A percentile compares a stretch with the other conserved stretches of the same genome.
Evolutionary conservation across 2,329 filamentous ascomycete genomes (phyloP).

Genomic region (Cadophora luteo-olivacea): DNA sequence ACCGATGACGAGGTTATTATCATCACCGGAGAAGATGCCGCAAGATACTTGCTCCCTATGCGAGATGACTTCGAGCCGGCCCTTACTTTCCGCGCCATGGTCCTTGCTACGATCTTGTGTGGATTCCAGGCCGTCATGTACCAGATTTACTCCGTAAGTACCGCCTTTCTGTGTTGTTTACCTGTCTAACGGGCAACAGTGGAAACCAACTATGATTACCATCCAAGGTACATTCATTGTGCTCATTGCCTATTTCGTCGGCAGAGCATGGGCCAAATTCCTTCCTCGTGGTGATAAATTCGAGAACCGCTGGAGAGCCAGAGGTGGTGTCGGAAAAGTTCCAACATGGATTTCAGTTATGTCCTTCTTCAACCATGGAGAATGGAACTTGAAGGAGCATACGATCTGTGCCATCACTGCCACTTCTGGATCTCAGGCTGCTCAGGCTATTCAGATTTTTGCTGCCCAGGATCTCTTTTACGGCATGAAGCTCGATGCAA

Average conservation of each 20-base stretch:
- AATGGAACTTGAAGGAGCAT: constrained; percentile 63
- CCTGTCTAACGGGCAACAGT: constrained; percentile 45
- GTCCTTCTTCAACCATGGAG: constrained; percentile 57
- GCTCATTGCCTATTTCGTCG: constrained; percentile 61
- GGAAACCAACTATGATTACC: constrained; percentile 56
- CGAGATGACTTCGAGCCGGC: constrained; percentile 59
- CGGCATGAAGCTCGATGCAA: constrained; percentile 47
- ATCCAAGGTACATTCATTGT: constrained; percentile 63
- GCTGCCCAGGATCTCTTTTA: constrained; percentile 57
- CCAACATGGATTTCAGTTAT: constrained; percentile 51
- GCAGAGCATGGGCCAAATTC: constrained; percentile 54
- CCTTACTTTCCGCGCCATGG: constrained; percentile 59
- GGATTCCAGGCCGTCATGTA: constrained; percentile 61
- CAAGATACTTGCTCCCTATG: constrained; percentile 55
- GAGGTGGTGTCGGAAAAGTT: constrained; percentile 49
- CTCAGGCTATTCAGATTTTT: constrained; percentile 50
- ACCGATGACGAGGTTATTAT: constrained; percentile 53
- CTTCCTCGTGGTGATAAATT: constrained; percentile 60
- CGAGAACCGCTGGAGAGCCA: constrained; percentile 54
- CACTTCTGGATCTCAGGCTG: constrained; percentile 58
- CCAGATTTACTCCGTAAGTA: constrained; percentile 59
- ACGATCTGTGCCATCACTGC: constrained; percentile 60
- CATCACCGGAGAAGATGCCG: constrained; percentile 57
- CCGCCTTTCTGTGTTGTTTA: neutral
- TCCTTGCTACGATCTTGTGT: constrained; percentile 56